Base-by-base conservation (phyloP, 148 eudicot species). In the Fallopia convolvulus region DNA sequence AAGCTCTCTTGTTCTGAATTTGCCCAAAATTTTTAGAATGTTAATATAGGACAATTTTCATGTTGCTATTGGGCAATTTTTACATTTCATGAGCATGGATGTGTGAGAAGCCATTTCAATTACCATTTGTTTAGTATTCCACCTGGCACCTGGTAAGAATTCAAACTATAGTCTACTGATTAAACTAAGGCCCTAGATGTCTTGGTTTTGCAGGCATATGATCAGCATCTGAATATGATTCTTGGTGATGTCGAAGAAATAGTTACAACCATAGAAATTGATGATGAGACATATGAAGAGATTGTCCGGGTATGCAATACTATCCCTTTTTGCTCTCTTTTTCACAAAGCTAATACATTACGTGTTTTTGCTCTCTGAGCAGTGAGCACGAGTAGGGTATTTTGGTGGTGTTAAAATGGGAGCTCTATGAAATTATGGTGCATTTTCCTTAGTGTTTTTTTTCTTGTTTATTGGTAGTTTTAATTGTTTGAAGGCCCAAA, bases 221-320 rank as follows among this genome's bases (percentile, higher is more conserved):
- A 91, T 85, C 96, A 91, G 83, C 96, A 91, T 83, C 81, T 91
- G 82, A 89, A 91, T 79, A 91, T 91, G 96, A 91, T 91, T 85
- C 89, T 91, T 47, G 96, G 96, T 78, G 96, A 91, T 78, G 96
- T 91, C 55, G 93, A 91, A 80, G 96, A 91, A 78, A 79, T 88
- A 68, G 93, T 91, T 55, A 91, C 93, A 14, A 85, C 89, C 40
- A 87, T 89, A 30, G 96, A 91, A 83, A 91, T 91, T 70, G 96
- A 91, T 83, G 96, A 91, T 77, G 96, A 91, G 82, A 91, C 96
- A 4, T 89, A 91, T 82, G 96, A 91, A 79, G 93, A 89, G 79
- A 89, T 91, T 85, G 93, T 91, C 70, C 83, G 96, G 93, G 93
- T 91, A 89, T 76, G 90, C 72, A 39, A 68, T 36, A 36, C 75